Evolutionary conservation across 2,329 filamentous ascomycete genomes (phyloP), one percentile per base, ranked within the genome.

Genomic region (Cucurbitaria berberidis): DNA sequence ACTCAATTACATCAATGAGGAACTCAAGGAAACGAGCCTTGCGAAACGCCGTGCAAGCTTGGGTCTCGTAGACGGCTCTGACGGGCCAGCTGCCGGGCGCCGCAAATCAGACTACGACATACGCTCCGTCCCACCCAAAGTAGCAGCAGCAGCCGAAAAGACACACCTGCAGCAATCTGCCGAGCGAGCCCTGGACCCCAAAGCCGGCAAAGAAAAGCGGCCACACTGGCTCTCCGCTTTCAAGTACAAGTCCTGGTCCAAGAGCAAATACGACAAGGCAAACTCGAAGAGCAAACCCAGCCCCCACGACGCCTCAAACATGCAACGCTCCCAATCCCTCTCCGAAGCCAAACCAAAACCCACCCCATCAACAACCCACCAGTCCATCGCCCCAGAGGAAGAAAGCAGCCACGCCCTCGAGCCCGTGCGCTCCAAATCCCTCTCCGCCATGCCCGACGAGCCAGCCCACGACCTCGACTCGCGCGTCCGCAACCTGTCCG

Each of bases 1-100:
- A 1, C 62, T 81, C 46, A 73, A 75, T 47, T 77, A 81, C 55
- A 74, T 81, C 51, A 72, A 67, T 30, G 65, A 73, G 15, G 72
- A 74, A 55, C 50, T 74, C 21, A 60, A 62, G 35, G 72, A 68
- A 26, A 57, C 63, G 3, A 58, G 53, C 16, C 62, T 70, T 5
- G 64, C 55, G 2, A 51, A 49, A 11, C 47, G 62, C 18, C 64
- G 65, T 13, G 62, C 60, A 13, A 51, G 54, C 24, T 56, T 64
- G 11, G 54, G 60, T 15, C 51, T 65, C 4, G 46, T 60, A 18
- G 45, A 35, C 9, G 45, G 34, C 9, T 32, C 47, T 9, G 43
- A 26, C 10, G 57, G 46, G 21, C 43, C 55, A 38, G 44, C 56
- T 35, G 55, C 57, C 43, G 56, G 52, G 21, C 59, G 59, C 32